Conservation (phyloP, 495 filamentous ascomycete genomes). For the Thermothielavioides terrestris region DNA sequence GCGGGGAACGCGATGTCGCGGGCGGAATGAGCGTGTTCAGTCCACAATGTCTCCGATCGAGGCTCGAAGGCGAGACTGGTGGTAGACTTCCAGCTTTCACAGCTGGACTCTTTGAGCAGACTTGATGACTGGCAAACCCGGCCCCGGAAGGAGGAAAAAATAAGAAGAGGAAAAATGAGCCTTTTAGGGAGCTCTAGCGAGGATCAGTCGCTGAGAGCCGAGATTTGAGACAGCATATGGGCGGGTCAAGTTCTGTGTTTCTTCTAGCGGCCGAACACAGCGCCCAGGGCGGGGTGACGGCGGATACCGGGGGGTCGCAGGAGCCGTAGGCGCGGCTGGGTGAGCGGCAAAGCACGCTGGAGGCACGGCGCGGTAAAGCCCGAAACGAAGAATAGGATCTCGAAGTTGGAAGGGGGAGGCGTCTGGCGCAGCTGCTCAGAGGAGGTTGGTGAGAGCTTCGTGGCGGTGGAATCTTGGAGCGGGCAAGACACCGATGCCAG, state of each 20-base stretch:
- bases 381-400: no score
- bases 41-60: not conserved
- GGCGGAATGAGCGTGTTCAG: not conserved
- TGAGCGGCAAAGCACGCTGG: constrained; percentile 13
- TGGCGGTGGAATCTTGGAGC: constrained; percentile 2
- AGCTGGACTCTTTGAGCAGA: not conserved
- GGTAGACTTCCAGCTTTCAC: not conserved
- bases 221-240: constrained; percentile 3
- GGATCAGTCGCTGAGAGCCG: constrained; percentile 5
- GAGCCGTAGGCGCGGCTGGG: not conserved
- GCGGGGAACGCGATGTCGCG: constrained; percentile 1
- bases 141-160: not conserved
- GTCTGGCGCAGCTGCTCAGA: constrained; percentile 16
- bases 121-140: not conserved
- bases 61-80: not conserved
- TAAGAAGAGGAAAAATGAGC: not conserved
- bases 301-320: constrained; percentile 9
- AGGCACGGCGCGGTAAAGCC: no score
- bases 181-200: not conserved
- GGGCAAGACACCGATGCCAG: constrained; percentile 1
- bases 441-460: constrained; percentile 3
- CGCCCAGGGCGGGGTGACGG: constrained; percentile 7
- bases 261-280: constrained; percentile 14
- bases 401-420: constrained; percentile 18
- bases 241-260: constrained; percentile 2